phyloP scores from a whole-genome alignment of 768 basidiomycete species.

The Boletus vinaceobasis region DNA sequence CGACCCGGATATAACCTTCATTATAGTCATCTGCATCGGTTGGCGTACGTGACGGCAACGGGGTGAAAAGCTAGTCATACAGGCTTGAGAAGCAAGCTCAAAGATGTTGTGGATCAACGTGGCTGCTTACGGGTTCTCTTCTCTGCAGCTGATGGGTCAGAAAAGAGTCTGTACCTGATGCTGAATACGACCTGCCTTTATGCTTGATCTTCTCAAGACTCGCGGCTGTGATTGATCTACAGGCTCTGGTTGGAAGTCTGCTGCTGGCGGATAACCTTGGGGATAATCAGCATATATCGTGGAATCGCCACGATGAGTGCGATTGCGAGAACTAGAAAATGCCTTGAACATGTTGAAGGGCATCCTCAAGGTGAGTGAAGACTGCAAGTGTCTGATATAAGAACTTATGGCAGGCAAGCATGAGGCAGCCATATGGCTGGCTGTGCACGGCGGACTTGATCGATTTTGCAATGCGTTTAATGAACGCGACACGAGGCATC shows the following conservation, averaged over 20 bases:
- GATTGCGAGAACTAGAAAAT: constrained; percentile 33
- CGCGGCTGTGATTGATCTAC: constrained; percentile 19
- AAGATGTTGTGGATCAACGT: not conserved
- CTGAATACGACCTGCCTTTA: constrained; percentile 19
- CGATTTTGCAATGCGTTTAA: not conserved
- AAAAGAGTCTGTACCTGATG: not conserved
- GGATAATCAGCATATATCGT: constrained; percentile 24
- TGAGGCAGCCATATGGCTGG: constrained; percentile 32
- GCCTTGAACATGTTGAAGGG: constrained; percentile 38
- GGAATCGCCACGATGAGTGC: constrained; percentile 25
- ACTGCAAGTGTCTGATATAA: constrained; percentile 8
- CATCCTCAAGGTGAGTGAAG: constrained; percentile 28
- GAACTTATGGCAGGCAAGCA: constrained; percentile 30
- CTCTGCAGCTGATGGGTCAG: constrained; percentile 24
- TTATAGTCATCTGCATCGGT: constrained; percentile 32
- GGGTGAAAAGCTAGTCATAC: constrained; percentile 28
- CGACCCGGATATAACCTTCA: constrained; percentile 31
- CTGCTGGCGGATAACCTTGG: constrained; percentile 27
- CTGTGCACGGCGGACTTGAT: constrained; percentile 23
- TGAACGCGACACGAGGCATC: constrained; percentile 7
- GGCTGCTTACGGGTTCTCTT: constrained; percentile 29
- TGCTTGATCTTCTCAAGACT: constrained; percentile 27
- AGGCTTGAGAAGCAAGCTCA: constrained; percentile 8
- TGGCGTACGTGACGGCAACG: constrained; percentile 31
- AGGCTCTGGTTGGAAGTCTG: constrained; percentile 24